Conservation (phyloP, 225 moss, liverwort and hornwort genomes). For the Straminergon stramineum region DNA sequence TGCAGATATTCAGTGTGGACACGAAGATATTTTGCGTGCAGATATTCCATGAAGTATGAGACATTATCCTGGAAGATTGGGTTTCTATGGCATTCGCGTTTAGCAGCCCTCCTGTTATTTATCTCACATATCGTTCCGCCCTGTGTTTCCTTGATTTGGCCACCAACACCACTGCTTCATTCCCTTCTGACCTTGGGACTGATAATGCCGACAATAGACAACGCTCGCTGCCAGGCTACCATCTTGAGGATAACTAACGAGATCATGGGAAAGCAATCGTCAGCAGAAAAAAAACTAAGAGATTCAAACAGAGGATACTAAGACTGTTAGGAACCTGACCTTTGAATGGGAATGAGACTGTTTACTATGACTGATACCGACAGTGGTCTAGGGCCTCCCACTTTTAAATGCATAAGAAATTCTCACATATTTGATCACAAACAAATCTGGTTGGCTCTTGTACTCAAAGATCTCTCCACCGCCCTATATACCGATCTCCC, state of each 20-base stretch:
- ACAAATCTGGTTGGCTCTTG: too few species aligned
- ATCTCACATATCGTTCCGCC: neutral
- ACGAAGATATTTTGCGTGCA: neutral
- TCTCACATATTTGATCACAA: too few species aligned
- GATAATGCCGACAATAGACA: neutral
- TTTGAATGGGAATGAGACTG: neutral
- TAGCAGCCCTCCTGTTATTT: neutral
- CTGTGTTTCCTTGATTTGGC: neutral
- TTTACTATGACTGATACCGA: neutral
- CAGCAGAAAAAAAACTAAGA: neutral
- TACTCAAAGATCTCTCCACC: neutral
- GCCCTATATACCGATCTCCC: neutral
- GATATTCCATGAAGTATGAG: neutral
- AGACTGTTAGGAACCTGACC: neutral
- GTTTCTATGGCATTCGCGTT: neutral
- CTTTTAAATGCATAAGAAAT: too few species aligned
- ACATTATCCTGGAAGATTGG: neutral
- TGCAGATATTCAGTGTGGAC: neutral
- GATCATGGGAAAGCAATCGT: neutral
- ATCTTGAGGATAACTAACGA: neutral
- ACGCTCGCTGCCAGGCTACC: neutral
- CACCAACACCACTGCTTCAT: neutral
- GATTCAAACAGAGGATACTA: neutral
- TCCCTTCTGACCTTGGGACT: neutral
- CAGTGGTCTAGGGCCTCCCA: too few species aligned